Conservation (phyloP, 352 stramenopile genomes). For the Globisporangium emineosum region DNA sequence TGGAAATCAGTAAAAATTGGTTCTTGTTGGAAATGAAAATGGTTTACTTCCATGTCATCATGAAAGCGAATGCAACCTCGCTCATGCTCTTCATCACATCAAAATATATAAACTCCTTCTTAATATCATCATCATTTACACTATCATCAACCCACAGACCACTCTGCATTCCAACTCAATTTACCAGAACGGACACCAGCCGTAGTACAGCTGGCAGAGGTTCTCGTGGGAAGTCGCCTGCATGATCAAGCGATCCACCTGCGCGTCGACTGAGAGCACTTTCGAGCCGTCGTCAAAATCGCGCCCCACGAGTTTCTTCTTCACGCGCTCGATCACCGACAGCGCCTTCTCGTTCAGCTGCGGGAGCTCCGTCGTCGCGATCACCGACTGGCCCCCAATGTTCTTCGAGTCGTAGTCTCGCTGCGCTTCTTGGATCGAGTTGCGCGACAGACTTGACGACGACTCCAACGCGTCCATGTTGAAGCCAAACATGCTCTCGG, state of each 20-base stretch:
- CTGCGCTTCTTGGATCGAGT: constrained; percentile 57
- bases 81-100: not conserved
- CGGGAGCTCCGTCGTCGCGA: constrained; percentile 55
- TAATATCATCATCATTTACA: not conserved
- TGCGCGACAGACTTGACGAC: constrained; percentile 44
- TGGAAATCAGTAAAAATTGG: not conserved
- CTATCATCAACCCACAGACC: not conserved
- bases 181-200: constrained; percentile 95
- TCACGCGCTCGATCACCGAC: constrained; percentile 96
- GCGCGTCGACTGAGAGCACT: constrained; percentile 79
- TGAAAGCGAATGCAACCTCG: not conserved
- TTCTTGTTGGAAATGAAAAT: not conserved
- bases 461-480: constrained; percentile 60
- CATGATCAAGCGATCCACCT: constrained; percentile 98
- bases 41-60: not conserved
- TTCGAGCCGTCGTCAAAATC: constrained; percentile 94
- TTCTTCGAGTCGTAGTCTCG: constrained; percentile 53
- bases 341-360: constrained; percentile 91
- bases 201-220: constrained; percentile 98
- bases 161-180: not conserved
- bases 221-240: constrained; percentile 99
- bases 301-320: constrained; percentile 98
- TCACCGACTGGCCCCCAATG: constrained; percentile 47
- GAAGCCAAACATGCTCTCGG: constrained; percentile 59
- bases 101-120: not conserved